Evolutionary conservation across 2,329 filamentous ascomycete genomes (phyloP), one percentile per base, ranked within the genome.

Genomic region (Exophiala lecanii-corni): DNA sequence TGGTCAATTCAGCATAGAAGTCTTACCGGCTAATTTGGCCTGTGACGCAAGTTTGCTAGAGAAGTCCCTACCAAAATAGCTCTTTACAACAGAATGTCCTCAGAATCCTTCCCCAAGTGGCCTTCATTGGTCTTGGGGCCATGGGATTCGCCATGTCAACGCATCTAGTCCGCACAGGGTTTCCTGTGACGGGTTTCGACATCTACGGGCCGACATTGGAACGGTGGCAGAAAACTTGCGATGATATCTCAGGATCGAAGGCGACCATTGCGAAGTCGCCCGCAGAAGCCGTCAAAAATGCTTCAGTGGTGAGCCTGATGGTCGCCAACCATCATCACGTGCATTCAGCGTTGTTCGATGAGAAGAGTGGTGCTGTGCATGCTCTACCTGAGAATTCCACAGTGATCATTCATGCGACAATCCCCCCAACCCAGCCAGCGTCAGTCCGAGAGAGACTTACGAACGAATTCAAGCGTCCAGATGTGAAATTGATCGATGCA

Each of bases 71-170:
- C n/a, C n/a, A n/a, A n/a, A n/a, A n/a, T n/a, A n/a, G n/a, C n/a
- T n/a, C n/a, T n/a, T n/a, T n/a, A n/a, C n/a, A n/a, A n/a, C n/a
- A n/a, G n/a, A n/a, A 26, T 26, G 23, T 26, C 23, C 23, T 26
- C 23, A 26, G 63, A 53, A 16, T 66, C 68, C 54, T 65, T 65
- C 23, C 75, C 72, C 18, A 57, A 40, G 68, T 85, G 41, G 75
- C 78, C 51, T 86, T 87, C 64, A 81, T 84, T 51, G 84, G 84
- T 69, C 80, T 89, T 2, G 84, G 84, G 43, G 84, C 84, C 64
- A 88, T 88, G 84, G 84, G 84, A 59, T 84, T 86, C 61, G 84
- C 84, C 59, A 88, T 89, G 84, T 84, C 84, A 51, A 84, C 78
- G 47, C 75, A 87, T 59, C 75, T 89, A 34, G 70, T 87, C 56